phyloP scores from a whole-genome alignment of 352 stramenopile genomes.

The Globisporangium cederbergense region DNA sequence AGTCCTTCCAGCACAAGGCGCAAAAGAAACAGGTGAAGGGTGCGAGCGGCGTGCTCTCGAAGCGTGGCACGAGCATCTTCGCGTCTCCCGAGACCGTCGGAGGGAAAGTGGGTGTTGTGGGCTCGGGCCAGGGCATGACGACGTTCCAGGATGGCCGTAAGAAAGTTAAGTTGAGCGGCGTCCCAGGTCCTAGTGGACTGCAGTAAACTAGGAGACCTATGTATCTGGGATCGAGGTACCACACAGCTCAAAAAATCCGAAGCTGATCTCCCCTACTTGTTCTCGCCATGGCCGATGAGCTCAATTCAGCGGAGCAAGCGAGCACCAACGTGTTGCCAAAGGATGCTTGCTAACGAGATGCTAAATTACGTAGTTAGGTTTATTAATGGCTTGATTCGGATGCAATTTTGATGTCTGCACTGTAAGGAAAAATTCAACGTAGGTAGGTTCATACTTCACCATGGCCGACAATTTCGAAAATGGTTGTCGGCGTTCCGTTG shows the following conservation, averaged over 20 bases:
- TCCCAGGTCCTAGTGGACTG: not conserved
- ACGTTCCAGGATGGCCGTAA: slow-evolving; percentile 66
- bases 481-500: not conserved
- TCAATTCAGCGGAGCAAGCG: not conserved
- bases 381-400: slow-evolving; percentile 1
- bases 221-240: too few species aligned
- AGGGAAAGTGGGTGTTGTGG: slow-evolving; percentile 83
- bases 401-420: not conserved
- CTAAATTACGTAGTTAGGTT: slow-evolving; percentile 1
- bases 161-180: slow-evolving; percentile 47
- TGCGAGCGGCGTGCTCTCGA: slow-evolving; percentile 67
- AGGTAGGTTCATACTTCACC: not conserved
- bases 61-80: slow-evolving; percentile 88
- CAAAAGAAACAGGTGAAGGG: slow-evolving; percentile 71
- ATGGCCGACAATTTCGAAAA: not conserved
- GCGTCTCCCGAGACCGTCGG: slow-evolving; percentile 79
- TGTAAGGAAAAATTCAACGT: not conserved
- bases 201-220: not conserved
- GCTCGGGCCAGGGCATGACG: slow-evolving; percentile 88
- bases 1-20: slow-evolving; percentile 81
- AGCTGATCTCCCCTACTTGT: too few species aligned
- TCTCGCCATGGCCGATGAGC: too few species aligned
- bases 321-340: not conserved
- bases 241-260: too few species aligned
- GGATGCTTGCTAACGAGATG: not conserved